Evolutionary conservation across 495 filamentous ascomycete genomes (phyloP).

Genomic region (Penicillium canariense): DNA sequence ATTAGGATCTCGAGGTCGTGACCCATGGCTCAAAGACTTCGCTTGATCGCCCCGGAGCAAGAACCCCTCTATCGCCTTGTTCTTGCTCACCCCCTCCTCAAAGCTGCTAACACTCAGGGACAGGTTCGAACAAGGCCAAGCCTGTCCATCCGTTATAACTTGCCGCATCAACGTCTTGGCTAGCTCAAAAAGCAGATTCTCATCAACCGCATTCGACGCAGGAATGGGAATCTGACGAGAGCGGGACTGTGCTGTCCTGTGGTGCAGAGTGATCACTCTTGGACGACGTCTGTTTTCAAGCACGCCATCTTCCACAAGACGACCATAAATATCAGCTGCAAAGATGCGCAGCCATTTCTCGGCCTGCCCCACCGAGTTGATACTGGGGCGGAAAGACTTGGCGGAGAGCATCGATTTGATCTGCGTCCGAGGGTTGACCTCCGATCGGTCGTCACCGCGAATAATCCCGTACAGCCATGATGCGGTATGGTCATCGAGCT

Average conservation of each 20-base stretch:
- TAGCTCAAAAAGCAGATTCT: slow-evolving; percentile 70
- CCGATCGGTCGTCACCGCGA: slow-evolving; percentile 79
- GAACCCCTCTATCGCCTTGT: slow-evolving; percentile 82
- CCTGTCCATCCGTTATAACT: slow-evolving; percentile 68
- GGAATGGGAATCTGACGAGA: slow-evolving; percentile 76
- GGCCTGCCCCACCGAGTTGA: slow-evolving; percentile 78
- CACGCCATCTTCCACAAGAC: slow-evolving; percentile 88
- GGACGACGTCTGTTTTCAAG: slow-evolving; percentile 86
- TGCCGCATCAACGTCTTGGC: slow-evolving; percentile 74
- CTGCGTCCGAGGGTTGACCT: slow-evolving; percentile 87
- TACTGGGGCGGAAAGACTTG: slow-evolving; percentile 87
- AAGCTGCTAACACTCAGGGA: slow-evolving; percentile 85
- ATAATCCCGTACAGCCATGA: slow-evolving; percentile 85
- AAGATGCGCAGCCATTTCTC: slow-evolving; percentile 89
- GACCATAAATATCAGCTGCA: slow-evolving; percentile 84
- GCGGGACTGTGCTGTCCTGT: slow-evolving; percentile 66
- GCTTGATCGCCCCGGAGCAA: slow-evolving; percentile 76
- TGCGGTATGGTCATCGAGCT: slow-evolving; percentile 82
- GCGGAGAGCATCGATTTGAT: slow-evolving; percentile 99
- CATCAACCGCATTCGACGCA: slow-evolving; percentile 66
- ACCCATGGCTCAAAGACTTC: slow-evolving; percentile 41
- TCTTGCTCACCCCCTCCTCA: slow-evolving; percentile 80
- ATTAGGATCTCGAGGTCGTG: slow-evolving; percentile 15
- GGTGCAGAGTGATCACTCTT: slow-evolving; percentile 77
- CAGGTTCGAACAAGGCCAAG: slow-evolving; percentile 86